These are phyloP conservation scores for Fusarium sp. DNA, from an alignment of 2,329 filamentous ascomycete genomes.

Conservation along the genomic window DNA sequence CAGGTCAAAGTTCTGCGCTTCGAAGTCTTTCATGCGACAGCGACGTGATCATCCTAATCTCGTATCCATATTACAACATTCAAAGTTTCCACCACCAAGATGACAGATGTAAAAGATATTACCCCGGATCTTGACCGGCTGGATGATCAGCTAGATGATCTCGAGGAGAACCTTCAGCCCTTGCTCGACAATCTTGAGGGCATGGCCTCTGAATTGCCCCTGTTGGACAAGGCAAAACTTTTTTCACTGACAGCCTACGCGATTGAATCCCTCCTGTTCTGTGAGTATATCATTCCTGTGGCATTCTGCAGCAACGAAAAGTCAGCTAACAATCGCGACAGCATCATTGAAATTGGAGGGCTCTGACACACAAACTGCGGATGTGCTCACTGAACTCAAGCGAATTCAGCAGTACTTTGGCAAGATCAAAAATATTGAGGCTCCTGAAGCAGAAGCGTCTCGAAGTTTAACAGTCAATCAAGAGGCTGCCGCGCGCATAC, in stretches of 20 bases:
- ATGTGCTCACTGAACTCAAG: slow-evolving; percentile 85
- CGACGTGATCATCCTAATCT: slow-evolving; percentile 26
- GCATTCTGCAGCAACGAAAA: background rate
- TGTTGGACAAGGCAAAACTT: slow-evolving; percentile 96
- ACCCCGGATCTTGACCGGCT: slow-evolving; percentile 78
- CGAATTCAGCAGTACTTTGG: slow-evolving; percentile 91
- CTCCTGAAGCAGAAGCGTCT: slow-evolving; percentile 59
- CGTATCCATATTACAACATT: slow-evolving; percentile 11
- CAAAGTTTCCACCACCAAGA: slow-evolving; percentile 37
- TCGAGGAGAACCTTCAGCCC: slow-evolving; percentile 81
- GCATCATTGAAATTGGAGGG: slow-evolving; percentile 84
- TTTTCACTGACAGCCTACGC: slow-evolving; percentile 90
- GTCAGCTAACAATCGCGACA: slow-evolving; percentile 11
- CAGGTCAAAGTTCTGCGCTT: slow-evolving; percentile 39
- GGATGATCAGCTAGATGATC: slow-evolving; percentile 80
- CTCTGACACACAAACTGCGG: slow-evolving; percentile 83
- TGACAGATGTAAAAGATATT: slow-evolving; percentile 66
- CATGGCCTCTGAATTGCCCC: slow-evolving; percentile 80
- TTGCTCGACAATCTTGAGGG: slow-evolving; percentile 75
- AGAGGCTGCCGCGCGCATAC: slow-evolving; percentile 81
- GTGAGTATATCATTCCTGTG: slow-evolving; percentile 56
- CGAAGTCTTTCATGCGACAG: slow-evolving; percentile 40
- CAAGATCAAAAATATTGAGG: slow-evolving; percentile 86
- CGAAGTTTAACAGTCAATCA: slow-evolving; percentile 73
- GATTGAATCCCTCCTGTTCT: slow-evolving; percentile 90